Conservation (phyloP, 345 rosid genomes). For the Rhodomyrtus tomentosa region DNA sequence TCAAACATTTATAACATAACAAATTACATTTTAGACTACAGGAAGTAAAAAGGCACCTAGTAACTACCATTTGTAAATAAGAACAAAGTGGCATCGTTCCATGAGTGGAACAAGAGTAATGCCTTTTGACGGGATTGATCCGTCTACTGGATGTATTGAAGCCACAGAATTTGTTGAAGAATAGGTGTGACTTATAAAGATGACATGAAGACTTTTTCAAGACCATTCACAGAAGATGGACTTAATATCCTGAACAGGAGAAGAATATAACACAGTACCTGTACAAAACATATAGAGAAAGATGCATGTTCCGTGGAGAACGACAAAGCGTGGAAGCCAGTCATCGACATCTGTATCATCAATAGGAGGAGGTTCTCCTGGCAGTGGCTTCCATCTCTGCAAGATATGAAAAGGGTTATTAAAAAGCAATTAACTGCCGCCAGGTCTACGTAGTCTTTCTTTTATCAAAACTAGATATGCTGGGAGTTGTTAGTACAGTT, state of each 20-base stretch:
- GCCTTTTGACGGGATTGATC: neutral
- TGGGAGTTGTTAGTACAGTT: conserved; percentile 33
- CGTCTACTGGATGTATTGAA: neutral
- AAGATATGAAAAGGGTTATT: neutral
- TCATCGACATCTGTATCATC: conserved; percentile 93
- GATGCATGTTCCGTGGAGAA: conserved; percentile 82
- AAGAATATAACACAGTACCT: conserved; percentile 26
- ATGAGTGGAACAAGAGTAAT: neutral
- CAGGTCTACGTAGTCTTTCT: neutral
- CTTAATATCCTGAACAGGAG: neutral
- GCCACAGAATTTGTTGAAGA: neutral
- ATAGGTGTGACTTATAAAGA: neutral
- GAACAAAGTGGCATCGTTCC: neutral
- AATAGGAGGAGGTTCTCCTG: conserved; percentile 86
- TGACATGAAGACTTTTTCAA: neutral
- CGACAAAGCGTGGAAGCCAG: conserved; percentile 95
- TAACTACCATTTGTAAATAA: neutral
- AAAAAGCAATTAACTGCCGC: neutral
- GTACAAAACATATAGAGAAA: conserved; percentile 72
- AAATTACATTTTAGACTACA: neutral
- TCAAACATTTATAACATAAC: neutral
- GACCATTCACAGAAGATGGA: neutral
- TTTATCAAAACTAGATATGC: neutral
- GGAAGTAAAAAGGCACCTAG: neutral
- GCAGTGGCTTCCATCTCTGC: conserved; percentile 94